Base-by-base conservation (phyloP, 2,329 filamentous ascomycete genomes). In the Thyridium curvatum region DNA sequence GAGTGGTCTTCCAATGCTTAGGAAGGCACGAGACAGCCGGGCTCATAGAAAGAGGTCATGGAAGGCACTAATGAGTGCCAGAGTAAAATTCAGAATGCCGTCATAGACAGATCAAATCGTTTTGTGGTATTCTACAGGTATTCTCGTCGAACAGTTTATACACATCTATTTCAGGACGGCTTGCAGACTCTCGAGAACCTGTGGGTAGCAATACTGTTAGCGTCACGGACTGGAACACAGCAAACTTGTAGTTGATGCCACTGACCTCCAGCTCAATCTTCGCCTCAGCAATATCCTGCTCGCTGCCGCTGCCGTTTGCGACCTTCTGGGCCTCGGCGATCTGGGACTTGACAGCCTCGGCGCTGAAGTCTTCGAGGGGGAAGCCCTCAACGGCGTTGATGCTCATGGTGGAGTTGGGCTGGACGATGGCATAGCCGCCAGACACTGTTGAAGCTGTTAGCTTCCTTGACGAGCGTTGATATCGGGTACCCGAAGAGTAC, bases 381-480 rank as follows among this genome's bases (percentile, higher is more conserved):
- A 82, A 97, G 44, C 86, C 93, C 77, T 98, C 93, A 46, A 94
- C 86, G 53, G 93, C 90, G 72, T 97, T 98, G 77, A 98, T 95
- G 84, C 87, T 96, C 66, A 98, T 75, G 58, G 82, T 69, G 31
- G 90, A 97, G 75, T 89, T 83, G 60, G 93, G 93, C 76, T 98
- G 93, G 46, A 98, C 89, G 55, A 93, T 83, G 57, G 93, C 93
- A 61, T 98, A 98, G 53, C 93, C 93, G 61, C 93, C 93, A 49
- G 93, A 95, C 46, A 97, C 90, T 96, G 52, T 34, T 43, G 40
- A 39, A 32, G 34, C 12, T 32, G 35, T 30, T 32, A 32, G 14
- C 12, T 32, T 15, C 16, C 30, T 42, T 33, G 45, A 35, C 46
- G 37, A 15, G 33, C 35, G 14, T 42, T 40, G 38, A 26, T 26